Evolutionary conservation across 805 yeast species (phyloP), one percentile per base, ranked within the genome.

Genomic region (Candida easanensis): DNA sequence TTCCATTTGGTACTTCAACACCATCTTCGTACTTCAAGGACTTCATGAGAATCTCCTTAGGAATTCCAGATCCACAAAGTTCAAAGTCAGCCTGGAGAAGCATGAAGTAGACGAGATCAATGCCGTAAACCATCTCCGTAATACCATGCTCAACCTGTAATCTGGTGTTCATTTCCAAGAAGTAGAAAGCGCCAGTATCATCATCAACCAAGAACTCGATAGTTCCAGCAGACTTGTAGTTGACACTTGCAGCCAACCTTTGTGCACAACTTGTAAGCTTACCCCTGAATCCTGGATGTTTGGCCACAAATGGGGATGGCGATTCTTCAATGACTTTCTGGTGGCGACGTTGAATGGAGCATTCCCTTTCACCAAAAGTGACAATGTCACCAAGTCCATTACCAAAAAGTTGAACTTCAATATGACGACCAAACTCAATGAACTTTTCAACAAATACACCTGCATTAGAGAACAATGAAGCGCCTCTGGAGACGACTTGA

Each of bases 21-120:
- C 33, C 33, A 16, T 30, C 14, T 18, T 15, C 19, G 19, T 30
- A 30, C 19, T 16, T 30, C n/a, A 30, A 14, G 4, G 33, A 8
- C 33, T 30, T 16, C 13, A 6, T 9, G 28, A 82, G 77, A 9
- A 64, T 68, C 38, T 88, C 73, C 27, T 66, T 64, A 48, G 74
- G 77, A 33, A 66, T 57, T 28, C 57, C 62, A 54, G 89, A 87
- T 58, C 82, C 86, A 3, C 96, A 95, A 3, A 97, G 82, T 53
- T 75, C 76, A 58, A 87, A 90, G 28, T 95, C 95, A 25, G 97
- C 97, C 60, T 90, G 84, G 53, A 73, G 70, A 47, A 91, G 70
- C 99, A 91, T 93, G 96, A 96, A 88, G 65, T 93, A 97, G n/a
- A 91, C 98, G 47, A 91, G 71, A 65, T 91, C 98, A 40, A 90